Percentiles rank a stretch among this genome's conserved stretches.
Conservation (phyloP, 805 yeast species). For the Brettanomyces nanus region DNA sequence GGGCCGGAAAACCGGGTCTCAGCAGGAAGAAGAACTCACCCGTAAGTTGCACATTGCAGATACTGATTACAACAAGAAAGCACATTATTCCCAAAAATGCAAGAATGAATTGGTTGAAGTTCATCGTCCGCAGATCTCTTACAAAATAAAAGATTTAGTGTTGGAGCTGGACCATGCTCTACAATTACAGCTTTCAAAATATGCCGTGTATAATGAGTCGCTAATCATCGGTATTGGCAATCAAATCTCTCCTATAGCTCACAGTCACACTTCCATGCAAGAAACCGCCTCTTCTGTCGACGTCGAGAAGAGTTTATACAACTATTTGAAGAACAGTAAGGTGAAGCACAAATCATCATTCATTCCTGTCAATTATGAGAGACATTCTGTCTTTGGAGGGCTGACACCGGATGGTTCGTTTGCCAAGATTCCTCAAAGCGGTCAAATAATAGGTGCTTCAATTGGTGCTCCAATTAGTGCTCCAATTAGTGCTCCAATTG, state of each 20-base stretch:
- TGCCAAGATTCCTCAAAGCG: no score
- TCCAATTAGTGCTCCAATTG: not conserved
- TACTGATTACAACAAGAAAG: conserved; percentile 74
- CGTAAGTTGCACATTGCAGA: conserved; percentile 80
- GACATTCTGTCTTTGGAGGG: conserved; percentile 53
- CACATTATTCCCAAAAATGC: conserved; percentile 59
- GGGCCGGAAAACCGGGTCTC: conserved; percentile 70
- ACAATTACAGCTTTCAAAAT: conserved; percentile 81
- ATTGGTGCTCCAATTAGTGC: not conserved
- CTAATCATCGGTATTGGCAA: conserved; percentile 79
- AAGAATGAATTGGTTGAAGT: conserved; percentile 65
- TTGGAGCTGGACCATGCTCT: conserved; percentile 86
- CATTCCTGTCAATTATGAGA: conserved; percentile 61
- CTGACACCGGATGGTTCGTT: conserved; percentile 3
- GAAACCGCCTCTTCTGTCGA: conserved; percentile 69
- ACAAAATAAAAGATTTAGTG: conserved; percentile 65
- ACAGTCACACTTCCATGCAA: conserved; percentile 52
- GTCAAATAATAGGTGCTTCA: not conserved
- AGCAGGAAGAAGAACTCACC: conserved; percentile 83
- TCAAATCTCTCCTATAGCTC: conserved; percentile 63
- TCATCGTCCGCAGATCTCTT: conserved; percentile 71
- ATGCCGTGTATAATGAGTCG: conserved; percentile 81
- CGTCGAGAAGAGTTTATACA: conserved; percentile 74
- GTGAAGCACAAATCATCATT: conserved; percentile 32
- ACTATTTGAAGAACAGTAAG: conserved; percentile 38